phyloP scores from a whole-genome alignment of 2,329 filamentous ascomycete genomes.

The Aureobasidium pullulans region DNA sequence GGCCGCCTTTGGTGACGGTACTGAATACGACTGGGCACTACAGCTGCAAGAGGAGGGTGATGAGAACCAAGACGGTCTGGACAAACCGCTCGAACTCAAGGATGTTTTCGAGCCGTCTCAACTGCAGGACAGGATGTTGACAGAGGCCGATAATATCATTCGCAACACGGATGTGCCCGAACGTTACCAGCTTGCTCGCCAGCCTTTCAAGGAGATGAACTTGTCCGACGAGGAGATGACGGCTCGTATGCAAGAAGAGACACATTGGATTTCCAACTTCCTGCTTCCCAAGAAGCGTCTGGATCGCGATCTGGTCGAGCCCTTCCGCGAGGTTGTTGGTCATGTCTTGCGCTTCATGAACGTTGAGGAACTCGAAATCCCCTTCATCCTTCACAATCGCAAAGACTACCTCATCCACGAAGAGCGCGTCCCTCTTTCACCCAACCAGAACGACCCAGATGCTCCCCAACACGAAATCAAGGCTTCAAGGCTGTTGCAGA shows the following conservation, averaged over 20 bases:
- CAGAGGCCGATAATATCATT: conserved; percentile 89
- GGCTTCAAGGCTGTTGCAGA: conserved; percentile 82
- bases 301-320: conserved; percentile 62
- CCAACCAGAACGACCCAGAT: conserved; percentile 58
- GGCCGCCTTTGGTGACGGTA: conserved; percentile 89
- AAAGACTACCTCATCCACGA: conserved; percentile 96
- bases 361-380: conserved; percentile 87
- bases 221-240: conserved; percentile 68
- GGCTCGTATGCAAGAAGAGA: conserved; percentile 65
- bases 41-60: conserved; percentile 78
- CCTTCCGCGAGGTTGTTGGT: conserved; percentile 79
- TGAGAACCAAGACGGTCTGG: conserved; percentile 68
- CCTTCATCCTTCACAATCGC: conserved; percentile 95
- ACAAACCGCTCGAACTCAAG: conserved; percentile 84
- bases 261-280: conserved; percentile 82
- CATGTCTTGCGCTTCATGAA: conserved; percentile 96
- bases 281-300: conserved; percentile 80
- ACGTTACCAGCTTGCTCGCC: conserved; percentile 85
- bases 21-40: conserved; percentile 91
- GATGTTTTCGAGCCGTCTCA: conserved; percentile 98
- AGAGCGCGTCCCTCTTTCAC: conserved; percentile 59
- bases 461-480: conserved; percentile 64
- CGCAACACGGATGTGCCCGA: conserved; percentile 85
- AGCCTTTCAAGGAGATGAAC: conserved; percentile 69
- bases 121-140: conserved; percentile 86